Evolutionary conservation across 140 eudicot species (phyloP).

Genomic region (Stevia rebaudiana): DNA sequence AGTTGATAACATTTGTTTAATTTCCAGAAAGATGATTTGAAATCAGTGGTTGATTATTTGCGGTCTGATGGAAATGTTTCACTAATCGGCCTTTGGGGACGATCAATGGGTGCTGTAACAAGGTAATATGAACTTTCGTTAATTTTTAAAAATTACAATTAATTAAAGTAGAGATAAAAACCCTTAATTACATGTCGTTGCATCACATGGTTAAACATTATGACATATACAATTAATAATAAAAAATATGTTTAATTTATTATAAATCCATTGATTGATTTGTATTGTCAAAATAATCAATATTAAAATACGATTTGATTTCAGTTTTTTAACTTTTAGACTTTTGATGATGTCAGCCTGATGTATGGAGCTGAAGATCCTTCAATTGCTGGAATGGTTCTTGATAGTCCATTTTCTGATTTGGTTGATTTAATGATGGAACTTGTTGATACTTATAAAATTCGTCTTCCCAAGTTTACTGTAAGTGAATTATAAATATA

Average conservation of each 20-base stretch:
- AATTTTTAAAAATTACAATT: too few relatives aligned
- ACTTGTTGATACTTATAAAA: constrained; percentile 89
- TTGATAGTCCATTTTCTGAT: constrained; percentile 96
- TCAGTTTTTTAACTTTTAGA: constrained; percentile 24
- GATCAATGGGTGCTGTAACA: constrained; percentile 99
- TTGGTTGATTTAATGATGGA: constrained; percentile 98
- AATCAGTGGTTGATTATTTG: constrained; percentile 77
- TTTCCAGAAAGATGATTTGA: constrained; percentile 85
- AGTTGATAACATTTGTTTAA: constrained; percentile 15
- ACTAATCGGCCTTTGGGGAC: constrained; percentile 95
- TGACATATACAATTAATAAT: background rate
- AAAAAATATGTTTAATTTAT: background rate
- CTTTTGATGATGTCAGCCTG: constrained; percentile 58
- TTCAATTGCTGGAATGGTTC: constrained; percentile 97
- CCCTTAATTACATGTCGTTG: too few relatives aligned
- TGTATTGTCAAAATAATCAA: background rate
- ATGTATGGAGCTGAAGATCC: constrained; percentile 99
- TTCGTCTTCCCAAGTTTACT: constrained; percentile 88
- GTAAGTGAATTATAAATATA: constrained; percentile 33
- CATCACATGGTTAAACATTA: background rate
- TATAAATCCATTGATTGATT: background rate
- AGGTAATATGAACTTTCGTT: constrained; percentile 52
- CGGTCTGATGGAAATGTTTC: constrained; percentile 90
- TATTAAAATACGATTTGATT: constrained; percentile 1
- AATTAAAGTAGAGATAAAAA: too few relatives aligned